These are phyloP conservation scores for Mediolabrus comicus DNA, from an alignment of 108 stramenopile species.

Conservation along the genomic window DNA sequence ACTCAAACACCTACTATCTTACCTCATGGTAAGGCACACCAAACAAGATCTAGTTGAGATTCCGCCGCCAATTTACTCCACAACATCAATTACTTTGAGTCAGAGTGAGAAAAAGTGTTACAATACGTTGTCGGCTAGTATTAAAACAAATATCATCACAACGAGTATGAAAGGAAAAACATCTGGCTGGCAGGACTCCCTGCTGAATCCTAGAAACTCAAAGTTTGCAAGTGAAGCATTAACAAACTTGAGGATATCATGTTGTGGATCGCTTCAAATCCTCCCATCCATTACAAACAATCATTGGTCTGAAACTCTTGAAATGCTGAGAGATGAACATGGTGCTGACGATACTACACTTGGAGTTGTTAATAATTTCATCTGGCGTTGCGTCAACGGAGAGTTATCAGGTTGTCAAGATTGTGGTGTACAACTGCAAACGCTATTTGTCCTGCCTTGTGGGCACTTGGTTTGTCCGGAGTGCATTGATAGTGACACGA, in stretches of 20 bases:
- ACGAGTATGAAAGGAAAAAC: slow-evolving; percentile 83
- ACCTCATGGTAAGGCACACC: slow-evolving; percentile 84
- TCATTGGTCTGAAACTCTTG: slow-evolving; percentile 65
- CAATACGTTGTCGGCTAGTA: slow-evolving; percentile 73
- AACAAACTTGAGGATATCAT: slow-evolving; percentile 70
- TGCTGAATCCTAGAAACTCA: slow-evolving; percentile 67
- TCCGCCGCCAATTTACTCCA: slow-evolving; percentile 50
- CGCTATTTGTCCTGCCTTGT: slow-evolving; percentile 72
- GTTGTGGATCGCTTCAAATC: slow-evolving; percentile 70
- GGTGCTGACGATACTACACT: slow-evolving; percentile 37
- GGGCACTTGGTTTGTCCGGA: slow-evolving; percentile 83
- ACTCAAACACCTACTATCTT: slow-evolving; percentile 52
- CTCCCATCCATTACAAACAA: slow-evolving; percentile 32
- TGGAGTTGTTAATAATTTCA: slow-evolving; percentile 53
- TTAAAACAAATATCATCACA: slow-evolving; percentile 66
- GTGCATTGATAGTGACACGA: slow-evolving; percentile 59
- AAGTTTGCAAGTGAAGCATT: slow-evolving; percentile 65
- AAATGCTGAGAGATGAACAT: slow-evolving; percentile 50
- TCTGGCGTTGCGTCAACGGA: slow-evolving; percentile 50
- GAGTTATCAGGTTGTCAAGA: slow-evolving; percentile 60
- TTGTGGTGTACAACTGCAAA: slow-evolving; percentile 66
- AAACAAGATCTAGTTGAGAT: slow-evolving; percentile 71
- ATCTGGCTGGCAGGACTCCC: slow-evolving; percentile 77
- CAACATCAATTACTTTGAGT: slow-evolving; percentile 54
- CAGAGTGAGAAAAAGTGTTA: slow-evolving; percentile 60